Evolutionary conservation across 371 early-diverging fungal species (phyloP), one percentile per base, ranked within the genome.

Genomic region (Mucor lusitanicus): DNA sequence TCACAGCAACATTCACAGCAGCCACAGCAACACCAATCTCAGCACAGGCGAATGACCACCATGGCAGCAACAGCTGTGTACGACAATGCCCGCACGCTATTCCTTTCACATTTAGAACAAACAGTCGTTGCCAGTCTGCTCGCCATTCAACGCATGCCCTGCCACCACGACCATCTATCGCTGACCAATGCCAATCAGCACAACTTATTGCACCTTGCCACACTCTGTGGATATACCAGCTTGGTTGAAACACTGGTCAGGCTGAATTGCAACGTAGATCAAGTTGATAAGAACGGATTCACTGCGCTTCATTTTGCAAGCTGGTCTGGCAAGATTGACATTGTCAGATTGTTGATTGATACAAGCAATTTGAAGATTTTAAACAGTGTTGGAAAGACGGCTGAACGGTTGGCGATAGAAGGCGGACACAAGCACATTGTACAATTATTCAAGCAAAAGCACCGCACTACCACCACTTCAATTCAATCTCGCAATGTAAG

Each of bases 301-400:
- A 86, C 86, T 21, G 83, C 84, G 1, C 73, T 86, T 56, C 86
- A 86, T 77, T 86, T 81, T 76, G 84, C 86, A 50, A 82, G 85
- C 73, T 86, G 86, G 86, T 76, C 83, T 65, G 86, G 86, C 69
- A 76, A 76, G 62, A 65, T 64, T 55, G 73, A 78, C 0, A 80
- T 84, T 65, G 86, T 84, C 2, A 69, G 73, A 37, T 54, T 71
- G 11, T 68, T 85, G 30, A 63, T 85, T 21, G 60, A 62, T 27
- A 56, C 55, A 9, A 73, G 67, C 9, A 70, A 76, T 62, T 19
- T 70, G 19, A 55, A 59, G 7, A 60, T 74, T 7, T 53, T 72
- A 19, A 81, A 76, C 23, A 67, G 67, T 7, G 71, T 69, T n/a
- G 78, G 78, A 25, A 81, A 81, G 65, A 81, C 78, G 1, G 78